Base-by-base conservation (phyloP, 345 rosid species). In the Nephelium lappaceum region DNA sequence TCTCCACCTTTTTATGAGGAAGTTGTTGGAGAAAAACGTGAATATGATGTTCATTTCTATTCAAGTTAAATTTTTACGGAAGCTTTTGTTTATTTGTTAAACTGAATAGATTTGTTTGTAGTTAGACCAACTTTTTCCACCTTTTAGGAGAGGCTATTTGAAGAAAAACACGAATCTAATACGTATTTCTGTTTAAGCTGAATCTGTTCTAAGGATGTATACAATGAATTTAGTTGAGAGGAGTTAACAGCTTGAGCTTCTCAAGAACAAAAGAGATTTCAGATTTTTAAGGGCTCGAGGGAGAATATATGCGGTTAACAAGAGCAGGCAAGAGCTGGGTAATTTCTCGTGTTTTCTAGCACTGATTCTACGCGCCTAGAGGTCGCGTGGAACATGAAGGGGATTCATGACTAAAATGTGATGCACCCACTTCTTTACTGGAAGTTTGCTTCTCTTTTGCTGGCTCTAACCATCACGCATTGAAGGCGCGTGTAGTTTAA, bases 321-420 rank as follows among this genome's bases (percentile, higher is more conserved):
- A 64, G 12, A n/a, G 6, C 47, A 47, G 11, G 27, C 21, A 66
- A 14, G 7, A 12, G 25, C 21, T 8, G 25, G 23, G 36, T 53
- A 58, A 2, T 55, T 19, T 11, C 14, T 4, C n/a, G 49, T 36
- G 58, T 67, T 16, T 38, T 71, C 51, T 11, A 39, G 23, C 38
- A 38, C 42, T 27, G 61, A 25, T 14, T 65, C 42, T 61, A 73
- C 47, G 66, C 62, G 49, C 27, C 9, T 5, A 64, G 43, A 51
- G 4, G 27, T 19, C 3, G 16, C 49, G 25, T 27, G 69, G 11
- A 42, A 8, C 16, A 4, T 38, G 51, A 38, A 31, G 5, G 67
- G 2, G 23, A 27, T 45, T 81, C 86, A 78, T 27, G 60, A 27
- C 38, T 4, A 25, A 69, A 69, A 61, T 58, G 81, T 79, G 81